Percentiles rank a stretch among this genome's conserved stretches.
Conservation (phyloP, 352 stramenopile genomes). For the Globisporangium rhizosaccharum region DNA sequence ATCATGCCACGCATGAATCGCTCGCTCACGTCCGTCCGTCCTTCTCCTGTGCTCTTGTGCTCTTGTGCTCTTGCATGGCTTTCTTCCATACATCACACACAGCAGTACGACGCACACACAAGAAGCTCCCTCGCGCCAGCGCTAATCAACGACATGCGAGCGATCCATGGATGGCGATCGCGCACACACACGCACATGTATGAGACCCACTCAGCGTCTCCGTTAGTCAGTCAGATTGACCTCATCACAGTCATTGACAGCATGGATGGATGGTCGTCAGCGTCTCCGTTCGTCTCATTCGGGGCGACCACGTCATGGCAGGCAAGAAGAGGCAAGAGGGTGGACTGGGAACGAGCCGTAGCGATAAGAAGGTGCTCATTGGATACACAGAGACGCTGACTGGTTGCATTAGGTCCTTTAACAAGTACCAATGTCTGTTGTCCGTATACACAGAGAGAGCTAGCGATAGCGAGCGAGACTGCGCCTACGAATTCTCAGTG, state of each 20-base stretch:
- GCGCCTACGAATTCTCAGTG: constrained; percentile 36
- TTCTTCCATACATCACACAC: no score
- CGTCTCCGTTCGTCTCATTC: not conserved
- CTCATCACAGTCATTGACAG: not conserved
- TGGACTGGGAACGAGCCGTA: no score
- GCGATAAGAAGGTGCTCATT: no score
- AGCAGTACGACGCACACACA: not conserved
- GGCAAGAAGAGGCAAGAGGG: not conserved
- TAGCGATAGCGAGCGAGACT: not conserved
- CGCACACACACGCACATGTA: not conserved
- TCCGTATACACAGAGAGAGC: not conserved
- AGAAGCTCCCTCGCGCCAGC: not conserved
- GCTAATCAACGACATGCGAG: not conserved
- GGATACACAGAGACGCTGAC: no score
- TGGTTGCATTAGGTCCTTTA: not conserved
- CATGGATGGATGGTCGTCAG: not conserved
- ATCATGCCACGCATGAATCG: no score
- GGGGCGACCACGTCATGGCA: not conserved
- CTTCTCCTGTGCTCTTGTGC: no score
- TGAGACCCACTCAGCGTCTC: not conserved
- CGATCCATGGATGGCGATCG: not conserved
- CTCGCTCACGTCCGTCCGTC: no score
- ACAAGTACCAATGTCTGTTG: no score
- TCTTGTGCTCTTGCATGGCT: no score
- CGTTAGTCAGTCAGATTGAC: not conserved